phyloP scores from a whole-genome alignment of 2,329 filamentous ascomycete genomes.

The Rhynchosporium agropyri region DNA sequence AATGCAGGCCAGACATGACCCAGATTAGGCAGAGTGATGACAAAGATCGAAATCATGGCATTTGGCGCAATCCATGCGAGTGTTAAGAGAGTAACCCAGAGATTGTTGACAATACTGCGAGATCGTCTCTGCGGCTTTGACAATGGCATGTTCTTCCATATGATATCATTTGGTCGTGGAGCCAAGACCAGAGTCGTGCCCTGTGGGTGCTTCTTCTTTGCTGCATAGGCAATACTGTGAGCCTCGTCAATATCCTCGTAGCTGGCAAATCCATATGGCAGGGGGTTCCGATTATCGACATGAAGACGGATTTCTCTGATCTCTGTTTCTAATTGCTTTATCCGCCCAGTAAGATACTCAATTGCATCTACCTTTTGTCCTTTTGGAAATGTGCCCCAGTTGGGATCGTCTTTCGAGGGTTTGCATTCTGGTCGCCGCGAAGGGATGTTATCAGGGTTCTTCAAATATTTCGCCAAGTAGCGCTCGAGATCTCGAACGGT shows the following conservation, averaged over 20 bases:
- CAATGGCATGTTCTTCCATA: conserved; percentile 91
- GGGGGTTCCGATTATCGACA: conserved; percentile 84
- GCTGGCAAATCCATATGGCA: conserved; percentile 92
- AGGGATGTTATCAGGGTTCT: conserved; percentile 80
- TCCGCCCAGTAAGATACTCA: conserved; percentile 85
- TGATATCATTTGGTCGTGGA: conserved; percentile 85
- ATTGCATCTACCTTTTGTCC: conserved; percentile 88
- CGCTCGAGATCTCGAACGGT: conserved; percentile 81
- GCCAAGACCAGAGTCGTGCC: conserved; percentile 78
- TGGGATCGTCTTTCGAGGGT: conserved; percentile 77
- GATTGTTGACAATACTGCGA: conserved; percentile 75
- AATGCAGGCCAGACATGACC: conserved; percentile 81
- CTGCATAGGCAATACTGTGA: conserved; percentile 81
- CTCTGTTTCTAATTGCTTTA: conserved; percentile 77
- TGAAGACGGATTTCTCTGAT: conserved; percentile 81
- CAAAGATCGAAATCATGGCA: conserved; percentile 89
- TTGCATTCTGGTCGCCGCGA: conserved; percentile 75
- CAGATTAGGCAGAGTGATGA: conserved; percentile 82
- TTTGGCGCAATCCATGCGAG: conserved; percentile 89
- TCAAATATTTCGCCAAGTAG: conserved; percentile 86
- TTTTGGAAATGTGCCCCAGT: conserved; percentile 63
- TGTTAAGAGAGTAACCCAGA: conserved; percentile 83
- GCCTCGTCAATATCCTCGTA: conserved; percentile 88
- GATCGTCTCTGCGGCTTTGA: conserved; percentile 68
- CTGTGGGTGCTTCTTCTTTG: conserved; percentile 77